A percentile compares a stretch with the other conserved stretches of the same genome.
phyloP scores from a whole-genome alignment of 768 basidiomycete genomes.

The Dacryopinax spathularia region DNA sequence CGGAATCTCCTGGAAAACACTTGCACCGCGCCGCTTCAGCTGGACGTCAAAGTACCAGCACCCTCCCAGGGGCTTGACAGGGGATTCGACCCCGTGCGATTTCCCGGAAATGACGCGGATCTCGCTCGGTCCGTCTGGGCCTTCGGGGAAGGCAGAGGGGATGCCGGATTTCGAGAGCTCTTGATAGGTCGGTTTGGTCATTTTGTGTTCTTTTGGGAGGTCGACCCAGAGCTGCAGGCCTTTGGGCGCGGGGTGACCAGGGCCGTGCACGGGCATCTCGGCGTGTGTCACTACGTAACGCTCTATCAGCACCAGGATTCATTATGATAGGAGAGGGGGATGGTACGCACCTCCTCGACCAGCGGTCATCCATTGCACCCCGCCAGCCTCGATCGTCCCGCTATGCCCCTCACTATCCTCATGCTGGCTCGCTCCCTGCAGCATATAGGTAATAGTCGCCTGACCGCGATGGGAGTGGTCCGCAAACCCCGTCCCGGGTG shows the following conservation, averaged over 20 bases:
- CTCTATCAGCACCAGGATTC: background rate
- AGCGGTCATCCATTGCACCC: conserved; percentile 81
- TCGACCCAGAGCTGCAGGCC: conserved; percentile 72
- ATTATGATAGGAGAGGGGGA: background rate
- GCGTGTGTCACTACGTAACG: conserved; percentile 5
- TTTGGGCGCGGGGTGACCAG: conserved; percentile 52
- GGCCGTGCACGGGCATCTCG: conserved; percentile 66
- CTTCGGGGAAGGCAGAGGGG: conserved; percentile 57
- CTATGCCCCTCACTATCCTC: conserved; percentile 83
- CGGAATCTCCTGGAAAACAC: conserved; percentile 71
- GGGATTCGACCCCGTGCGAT: conserved; percentile 72
- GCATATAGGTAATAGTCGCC: conserved; percentile 50
- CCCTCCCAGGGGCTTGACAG: conserved; percentile 79
- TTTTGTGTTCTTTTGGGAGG: conserved; percentile 46
- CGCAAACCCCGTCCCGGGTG: conserved; percentile 44
- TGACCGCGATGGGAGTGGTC: conserved; percentile 91
- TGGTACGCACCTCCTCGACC: conserved; percentile 41
- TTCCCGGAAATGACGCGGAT: conserved; percentile 83
- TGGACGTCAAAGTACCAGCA: conserved; percentile 84
- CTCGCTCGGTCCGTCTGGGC: conserved; percentile 47
- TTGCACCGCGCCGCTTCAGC: conserved; percentile 43
- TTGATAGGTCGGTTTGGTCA: conserved; percentile 75
- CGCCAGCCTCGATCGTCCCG: conserved; percentile 40
- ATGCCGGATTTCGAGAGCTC: conserved; percentile 58
- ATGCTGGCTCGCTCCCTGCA: conserved; percentile 51